These are phyloP conservation scores for Tulasnella sp. DNA, from an alignment of 768 basidiomycete genomes.

Conservation along the genomic window DNA sequence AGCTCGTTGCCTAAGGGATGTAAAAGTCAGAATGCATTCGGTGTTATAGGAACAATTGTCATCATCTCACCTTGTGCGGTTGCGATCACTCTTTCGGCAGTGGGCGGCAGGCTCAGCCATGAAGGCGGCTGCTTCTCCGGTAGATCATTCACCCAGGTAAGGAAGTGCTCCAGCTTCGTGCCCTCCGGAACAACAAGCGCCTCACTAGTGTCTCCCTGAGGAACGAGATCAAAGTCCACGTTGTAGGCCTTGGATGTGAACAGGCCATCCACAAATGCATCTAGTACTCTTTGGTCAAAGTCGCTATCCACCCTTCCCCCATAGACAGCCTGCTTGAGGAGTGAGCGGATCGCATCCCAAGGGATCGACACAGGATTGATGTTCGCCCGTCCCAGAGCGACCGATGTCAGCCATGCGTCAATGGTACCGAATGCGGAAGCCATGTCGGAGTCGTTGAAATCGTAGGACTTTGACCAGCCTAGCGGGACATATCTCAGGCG, in stretches of 20 bases:
- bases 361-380: slow-evolving; percentile 87
- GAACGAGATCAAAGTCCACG: slow-evolving; percentile 82
- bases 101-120: slow-evolving; percentile 88
- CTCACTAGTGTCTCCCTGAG: slow-evolving; percentile 37
- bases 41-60: neutral
- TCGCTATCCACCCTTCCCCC: slow-evolving; percentile 91
- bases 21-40: neutral
- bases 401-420: slow-evolving; percentile 72
- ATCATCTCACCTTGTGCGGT: slow-evolving; percentile 64
- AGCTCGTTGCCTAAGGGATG: slow-evolving; percentile 58
- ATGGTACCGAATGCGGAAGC: slow-evolving; percentile 85
- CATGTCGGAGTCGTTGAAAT: slow-evolving; percentile 99
- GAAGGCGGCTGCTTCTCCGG: slow-evolving; percentile 91
- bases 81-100: slow-evolving; percentile 87
- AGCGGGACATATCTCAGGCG: slow-evolving; percentile 91
- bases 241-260: slow-evolving; percentile 88
- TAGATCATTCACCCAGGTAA: slow-evolving; percentile 77
- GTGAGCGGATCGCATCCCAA: slow-evolving; percentile 87
- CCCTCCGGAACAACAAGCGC: slow-evolving; percentile 78
- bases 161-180: slow-evolving; percentile 83
- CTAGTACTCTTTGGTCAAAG: slow-evolving; percentile 86
- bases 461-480: slow-evolving; percentile 94
- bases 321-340: slow-evolving; percentile 94
- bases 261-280: slow-evolving; percentile 83
- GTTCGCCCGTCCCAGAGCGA: slow-evolving; percentile 82